Evolutionary conservation across 2,329 filamentous ascomycete genomes (phyloP), one percentile per base, ranked within the genome.

Genomic region (Ophiosphaerella narmari): DNA sequence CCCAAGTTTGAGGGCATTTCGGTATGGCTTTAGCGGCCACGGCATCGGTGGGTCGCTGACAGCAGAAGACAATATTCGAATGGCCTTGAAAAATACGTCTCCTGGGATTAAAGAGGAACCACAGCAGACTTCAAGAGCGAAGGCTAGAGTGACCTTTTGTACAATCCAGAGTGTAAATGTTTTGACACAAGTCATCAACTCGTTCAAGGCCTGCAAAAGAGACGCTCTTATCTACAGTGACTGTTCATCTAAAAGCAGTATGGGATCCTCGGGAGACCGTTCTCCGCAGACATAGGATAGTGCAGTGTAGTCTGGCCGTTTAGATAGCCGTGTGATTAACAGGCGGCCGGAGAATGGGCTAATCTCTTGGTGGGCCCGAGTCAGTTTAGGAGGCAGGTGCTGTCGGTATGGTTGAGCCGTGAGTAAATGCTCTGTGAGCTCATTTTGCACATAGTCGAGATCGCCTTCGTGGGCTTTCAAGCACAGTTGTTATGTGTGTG

Each of bases 271-370:
- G 24, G 43, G n/a, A 34, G 26, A 29, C 5, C 3, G 26, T 29
- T 52, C 31, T 38, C 48, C 43, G 38, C 48, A 52, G 37, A 38
- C 43, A 38, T 51, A 51, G 12, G 48, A 51, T 44, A 52, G 18
- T 2, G 43, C 48, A 24, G 23, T 34, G 43, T 45, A 52, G 9
- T 42, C 29, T 34, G 46, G 50, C 11, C 43, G 5, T 39, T 40
- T 21, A 43, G 26, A 18, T 31, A 52, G 43, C 33, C 14, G 38
- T 38, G 49, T 32, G 39, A 5, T 29, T 29, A 29, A 4, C 26
- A 29, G 9, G 26, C 26, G 26, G 26, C 26, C 26, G 7, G 2
- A 29, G 5, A 29, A 29, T 5, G 26, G 5, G 26, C 26, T 29
- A 29, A 2, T 5, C 9, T 5, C 26, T 7, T 11, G 26, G 5